phyloP scores from a whole-genome alignment of 306 rosid species.

The Dryas drummondii region DNA sequence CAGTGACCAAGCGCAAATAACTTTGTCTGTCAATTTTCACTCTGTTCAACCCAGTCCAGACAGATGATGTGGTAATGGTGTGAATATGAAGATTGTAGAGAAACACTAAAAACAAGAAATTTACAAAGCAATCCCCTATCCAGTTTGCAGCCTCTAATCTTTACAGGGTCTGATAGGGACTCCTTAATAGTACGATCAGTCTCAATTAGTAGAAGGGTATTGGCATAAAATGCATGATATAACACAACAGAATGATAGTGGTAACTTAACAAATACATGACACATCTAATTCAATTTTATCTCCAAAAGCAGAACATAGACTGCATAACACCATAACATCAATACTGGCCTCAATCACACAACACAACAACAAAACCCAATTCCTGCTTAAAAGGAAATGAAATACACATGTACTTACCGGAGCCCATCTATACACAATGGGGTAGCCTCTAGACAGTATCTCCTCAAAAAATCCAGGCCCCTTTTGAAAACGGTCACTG shows the following conservation, averaged over 20 bases:
- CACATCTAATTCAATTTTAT: background rate
- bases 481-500: slow-evolving; percentile 26
- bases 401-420: slow-evolving; percentile 51
- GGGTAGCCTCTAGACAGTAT: slow-evolving; percentile 57
- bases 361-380: background rate
- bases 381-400: slow-evolving; percentile 1
- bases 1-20: too few relatives aligned
- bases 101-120: background rate
- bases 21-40: background rate
- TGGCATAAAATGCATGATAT: background rate
- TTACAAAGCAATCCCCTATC: background rate
- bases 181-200: background rate
- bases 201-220: background rate
- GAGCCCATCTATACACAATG: slow-evolving; percentile 80
- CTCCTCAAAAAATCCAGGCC: slow-evolving; percentile 57
- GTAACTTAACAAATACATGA: background rate
- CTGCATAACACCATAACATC: background rate
- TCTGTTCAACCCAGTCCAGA: background rate
- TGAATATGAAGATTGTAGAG: background rate
- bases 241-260: background rate
- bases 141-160: background rate
- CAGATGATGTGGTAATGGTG: background rate
- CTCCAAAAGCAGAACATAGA: background rate
- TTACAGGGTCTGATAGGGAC: background rate
- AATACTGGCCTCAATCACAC: background rate